A percentile compares a stretch with the other conserved stretches of the same genome.
Evolutionary conservation across 495 filamentous ascomycete genomes (phyloP).

Genomic region (Copromyces sp.): DNA sequence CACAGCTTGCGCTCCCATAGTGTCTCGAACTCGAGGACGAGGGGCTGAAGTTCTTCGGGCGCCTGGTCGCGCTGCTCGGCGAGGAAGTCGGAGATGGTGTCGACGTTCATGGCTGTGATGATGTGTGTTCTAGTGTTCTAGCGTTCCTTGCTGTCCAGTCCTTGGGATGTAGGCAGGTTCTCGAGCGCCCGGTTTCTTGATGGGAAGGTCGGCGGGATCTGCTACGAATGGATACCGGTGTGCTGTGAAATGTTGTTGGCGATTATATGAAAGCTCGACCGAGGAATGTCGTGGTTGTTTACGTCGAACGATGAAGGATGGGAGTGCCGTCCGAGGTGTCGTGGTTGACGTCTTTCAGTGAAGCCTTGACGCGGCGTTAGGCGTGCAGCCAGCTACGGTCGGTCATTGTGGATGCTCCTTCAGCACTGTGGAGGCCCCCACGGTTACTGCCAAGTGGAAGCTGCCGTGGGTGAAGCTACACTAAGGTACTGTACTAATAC

Average conservation of each 20-base stretch:
- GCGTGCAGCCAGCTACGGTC: neutral
- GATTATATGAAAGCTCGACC: neutral
- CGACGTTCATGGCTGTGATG: constrained; percentile 53
- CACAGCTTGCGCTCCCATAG: constrained; percentile 98
- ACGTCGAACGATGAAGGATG: neutral
- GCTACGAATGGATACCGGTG: neutral
- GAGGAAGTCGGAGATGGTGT: constrained; percentile 87
- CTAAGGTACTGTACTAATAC: too few species aligned
- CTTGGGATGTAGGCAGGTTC: neutral
- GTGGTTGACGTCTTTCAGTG: neutral
- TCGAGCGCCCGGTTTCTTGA: neutral
- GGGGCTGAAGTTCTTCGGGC: constrained; percentile 75
- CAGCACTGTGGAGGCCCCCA: neutral
- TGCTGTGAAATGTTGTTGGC: neutral
- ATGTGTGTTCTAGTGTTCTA: neutral
- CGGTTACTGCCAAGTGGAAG: neutral
- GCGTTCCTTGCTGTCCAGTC: neutral
- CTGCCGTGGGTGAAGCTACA: neutral
- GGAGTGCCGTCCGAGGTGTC: neutral
- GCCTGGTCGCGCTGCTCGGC: constrained; percentile 75
- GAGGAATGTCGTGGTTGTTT: neutral
- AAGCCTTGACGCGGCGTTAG: neutral
- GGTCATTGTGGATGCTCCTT: neutral
- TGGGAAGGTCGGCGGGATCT: neutral
- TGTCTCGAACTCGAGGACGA: constrained; percentile 90